Evolutionary conservation across 2,329 filamentous ascomycete species (phyloP).

Genomic region (Cryphonectria naterciae): DNA sequence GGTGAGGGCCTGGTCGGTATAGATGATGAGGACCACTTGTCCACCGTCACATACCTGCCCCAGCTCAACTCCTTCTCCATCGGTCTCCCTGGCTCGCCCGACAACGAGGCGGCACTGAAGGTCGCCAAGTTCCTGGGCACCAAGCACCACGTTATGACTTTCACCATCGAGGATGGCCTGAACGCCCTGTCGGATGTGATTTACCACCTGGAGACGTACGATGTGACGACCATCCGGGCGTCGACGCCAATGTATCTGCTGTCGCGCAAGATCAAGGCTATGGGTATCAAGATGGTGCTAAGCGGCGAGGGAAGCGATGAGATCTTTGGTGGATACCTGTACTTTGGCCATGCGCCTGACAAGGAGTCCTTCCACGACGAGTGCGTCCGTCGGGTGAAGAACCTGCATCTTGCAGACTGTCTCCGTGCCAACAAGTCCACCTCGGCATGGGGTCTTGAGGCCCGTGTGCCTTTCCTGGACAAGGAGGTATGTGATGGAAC

Average conservation of each 20-base stretch:
- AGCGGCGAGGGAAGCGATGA: slow-evolving; percentile 97
- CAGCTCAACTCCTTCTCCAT: slow-evolving; percentile 99
- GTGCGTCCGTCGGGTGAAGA: slow-evolving; percentile 91
- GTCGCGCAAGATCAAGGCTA: slow-evolving; percentile 98
- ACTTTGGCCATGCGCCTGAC: slow-evolving; percentile 94
- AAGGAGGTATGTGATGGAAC: slow-evolving; percentile 66
- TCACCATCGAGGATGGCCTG: slow-evolving; percentile 95
- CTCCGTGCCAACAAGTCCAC: slow-evolving; percentile 99
- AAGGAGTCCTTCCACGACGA: slow-evolving; percentile 94
- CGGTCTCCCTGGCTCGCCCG: slow-evolving; percentile 88
- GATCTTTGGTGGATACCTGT: slow-evolving; percentile 97
- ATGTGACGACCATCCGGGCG: slow-evolving; percentile 97
- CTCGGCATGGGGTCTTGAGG: slow-evolving; percentile 96
- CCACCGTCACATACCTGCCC: slow-evolving; percentile 86
- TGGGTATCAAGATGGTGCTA: slow-evolving; percentile 99
- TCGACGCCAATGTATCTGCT: slow-evolving; percentile 99
- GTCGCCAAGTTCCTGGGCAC: slow-evolving; percentile 97
- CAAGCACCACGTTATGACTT: slow-evolving; percentile 97
- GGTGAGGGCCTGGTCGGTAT: slow-evolving; percentile 86
- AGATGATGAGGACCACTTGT: slow-evolving; percentile 87
- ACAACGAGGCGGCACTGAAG: slow-evolving; percentile 88
- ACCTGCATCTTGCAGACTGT: slow-evolving; percentile 95
- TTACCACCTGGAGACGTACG: slow-evolving; percentile 95
- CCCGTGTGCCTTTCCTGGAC: slow-evolving; percentile 96
- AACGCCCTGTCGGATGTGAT: slow-evolving; percentile 98